phyloP scores from a whole-genome alignment of 176 grass and related monocot genomes.

The Triticum aestivum region IWGSC_CS_RefSeq_v2.1 NC_057802.1:107233534-107234033 shows the following conservation, averaged over 20 bases:
- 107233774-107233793: constrained; percentile 76
- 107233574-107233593: not conserved
- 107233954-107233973: constrained; percentile 73
- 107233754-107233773: constrained; percentile 70
- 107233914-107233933: constrained; percentile 51
- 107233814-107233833: not conserved
- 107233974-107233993: constrained; percentile 45
- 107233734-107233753: constrained; percentile 57
- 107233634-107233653: constrained; percentile 40
- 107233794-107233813: not conserved
- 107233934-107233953: constrained; percentile 70
- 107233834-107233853: not conserved
- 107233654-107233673: constrained; percentile 43
- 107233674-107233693: constrained; percentile 68
- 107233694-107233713: constrained; percentile 72
- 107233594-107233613: constrained; percentile 63
- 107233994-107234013: constrained; percentile 53
- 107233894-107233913: constrained; percentile 49
- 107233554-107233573: not conserved
- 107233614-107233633: constrained; percentile 81
- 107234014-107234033: constrained; percentile 51
- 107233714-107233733: constrained; percentile 73
- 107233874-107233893: constrained; percentile 43
- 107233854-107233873: not conserved
- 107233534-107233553: constrained; percentile 19